Conservation (phyloP, 257 asterid genomes). For the Scutellaria minor region DNA sequence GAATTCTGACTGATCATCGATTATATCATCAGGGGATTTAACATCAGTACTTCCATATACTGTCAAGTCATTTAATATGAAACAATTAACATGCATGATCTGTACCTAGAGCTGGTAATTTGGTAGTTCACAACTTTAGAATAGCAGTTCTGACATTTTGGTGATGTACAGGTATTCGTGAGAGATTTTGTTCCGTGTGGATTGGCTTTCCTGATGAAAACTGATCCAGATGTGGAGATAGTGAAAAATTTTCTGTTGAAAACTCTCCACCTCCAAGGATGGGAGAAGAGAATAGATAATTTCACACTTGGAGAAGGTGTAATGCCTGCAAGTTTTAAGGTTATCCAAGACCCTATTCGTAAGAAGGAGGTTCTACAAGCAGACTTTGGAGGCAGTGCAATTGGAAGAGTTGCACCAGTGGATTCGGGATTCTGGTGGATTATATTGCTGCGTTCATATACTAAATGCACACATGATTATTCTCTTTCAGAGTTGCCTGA, state of each 20-base stretch:
- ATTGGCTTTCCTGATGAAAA: constrained; percentile 63
- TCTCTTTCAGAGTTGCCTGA: constrained; percentile 55
- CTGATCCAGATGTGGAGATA: constrained; percentile 49
- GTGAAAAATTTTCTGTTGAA: constrained; percentile 62
- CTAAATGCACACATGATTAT: constrained; percentile 52
- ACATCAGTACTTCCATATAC: not conserved
- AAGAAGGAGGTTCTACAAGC: constrained; percentile 54
- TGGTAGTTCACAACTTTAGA: constrained; percentile 5
- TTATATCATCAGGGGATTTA: not conserved
- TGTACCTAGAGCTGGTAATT: constrained; percentile 3
- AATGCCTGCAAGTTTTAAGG: constrained; percentile 73
- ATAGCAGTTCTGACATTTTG: constrained; percentile 19
- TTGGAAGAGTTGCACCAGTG: constrained; percentile 70
- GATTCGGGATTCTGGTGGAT: constrained; percentile 81
- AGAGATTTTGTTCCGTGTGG: constrained; percentile 70
- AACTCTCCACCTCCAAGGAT: constrained; percentile 69
- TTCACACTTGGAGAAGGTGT: constrained; percentile 66
- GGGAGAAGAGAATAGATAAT: constrained; percentile 68
- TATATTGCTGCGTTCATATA: constrained; percentile 56
- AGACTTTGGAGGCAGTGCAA: constrained; percentile 69
- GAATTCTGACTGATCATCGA: not conserved
- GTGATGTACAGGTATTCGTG: constrained; percentile 54
- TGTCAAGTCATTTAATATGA: not conserved
- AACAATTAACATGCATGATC: not conserved
- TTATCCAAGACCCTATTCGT: constrained; percentile 42